Percentiles rank a stretch among this genome's conserved stretches.
phyloP scores from a whole-genome alignment of 2,329 filamentous ascomycete species.

The Nigrospora oryzae region DNA sequence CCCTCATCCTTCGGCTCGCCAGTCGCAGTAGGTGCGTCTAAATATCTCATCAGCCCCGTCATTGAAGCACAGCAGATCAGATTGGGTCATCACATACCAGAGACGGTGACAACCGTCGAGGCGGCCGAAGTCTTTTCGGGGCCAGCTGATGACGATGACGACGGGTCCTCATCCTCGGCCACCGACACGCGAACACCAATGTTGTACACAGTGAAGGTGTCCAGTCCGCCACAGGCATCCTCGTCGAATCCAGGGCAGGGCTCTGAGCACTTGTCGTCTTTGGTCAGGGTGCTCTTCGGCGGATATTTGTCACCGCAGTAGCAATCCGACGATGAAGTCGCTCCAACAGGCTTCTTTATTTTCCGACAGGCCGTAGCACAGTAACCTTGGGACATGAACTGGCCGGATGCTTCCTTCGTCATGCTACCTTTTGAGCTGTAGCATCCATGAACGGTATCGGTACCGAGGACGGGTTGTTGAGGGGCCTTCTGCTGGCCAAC shows the following conservation, averaged over 20 bases:
- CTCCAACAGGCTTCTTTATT: slow-evolving; percentile 49
- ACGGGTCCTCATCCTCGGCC: slow-evolving; percentile 15
- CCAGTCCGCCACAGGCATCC: slow-evolving; percentile 51
- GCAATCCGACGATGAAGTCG: slow-evolving; percentile 54
- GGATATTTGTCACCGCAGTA: slow-evolving; percentile 68
- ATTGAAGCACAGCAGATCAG: background rate
- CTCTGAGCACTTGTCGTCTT: slow-evolving; percentile 53
- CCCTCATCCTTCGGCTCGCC: slow-evolving; percentile 18
- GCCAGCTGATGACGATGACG: background rate
- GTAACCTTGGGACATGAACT: slow-evolving; percentile 30
- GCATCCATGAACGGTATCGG: slow-evolving; percentile 41
- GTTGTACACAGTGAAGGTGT: slow-evolving; percentile 41
- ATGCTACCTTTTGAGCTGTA: slow-evolving; percentile 35
- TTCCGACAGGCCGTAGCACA: slow-evolving; percentile 33
- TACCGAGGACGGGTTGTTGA: slow-evolving; percentile 23
- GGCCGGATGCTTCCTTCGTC: slow-evolving; percentile 9
- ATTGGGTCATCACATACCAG: background rate
- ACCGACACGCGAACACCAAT: slow-evolving; percentile 35
- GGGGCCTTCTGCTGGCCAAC: slow-evolving; percentile 23
- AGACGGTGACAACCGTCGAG: slow-evolving; percentile 2
- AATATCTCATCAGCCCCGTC: background rate
- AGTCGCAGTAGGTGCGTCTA: slow-evolving; percentile 1
- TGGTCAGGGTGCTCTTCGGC: slow-evolving; percentile 40
- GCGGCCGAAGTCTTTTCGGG: slow-evolving; percentile 20
- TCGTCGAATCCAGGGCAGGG: slow-evolving; percentile 54